phyloP scores from a whole-genome alignment of 768 basidiomycete species.

The Agaricus blazei region DNA sequence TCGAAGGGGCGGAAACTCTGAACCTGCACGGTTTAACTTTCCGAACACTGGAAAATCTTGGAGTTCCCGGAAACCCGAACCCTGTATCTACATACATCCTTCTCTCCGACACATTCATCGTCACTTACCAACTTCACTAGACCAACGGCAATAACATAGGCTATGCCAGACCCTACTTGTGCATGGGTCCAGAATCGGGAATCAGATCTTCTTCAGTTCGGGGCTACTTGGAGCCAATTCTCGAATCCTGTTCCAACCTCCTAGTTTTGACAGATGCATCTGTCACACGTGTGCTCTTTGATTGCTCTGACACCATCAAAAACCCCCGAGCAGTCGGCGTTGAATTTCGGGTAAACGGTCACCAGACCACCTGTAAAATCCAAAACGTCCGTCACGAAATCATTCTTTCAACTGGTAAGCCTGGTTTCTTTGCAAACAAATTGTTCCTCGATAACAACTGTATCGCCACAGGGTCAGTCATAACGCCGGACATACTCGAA shows the following conservation, averaged over 20 bases:
- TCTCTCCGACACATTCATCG: no score
- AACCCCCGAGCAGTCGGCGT: conserved; percentile 1
- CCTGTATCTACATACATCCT: conserved; percentile 1
- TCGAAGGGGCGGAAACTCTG: neutral
- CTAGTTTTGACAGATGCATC: conserved; percentile 18
- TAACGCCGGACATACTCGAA: conserved; percentile 12
- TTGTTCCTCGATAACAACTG: neutral
- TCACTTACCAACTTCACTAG: neutral
- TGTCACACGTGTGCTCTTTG: conserved; percentile 9
- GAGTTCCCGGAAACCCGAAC: conserved; percentile 10
- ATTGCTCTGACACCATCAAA: neutral
- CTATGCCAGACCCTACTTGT: conserved; percentile 1
- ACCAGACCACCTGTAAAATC: neutral
- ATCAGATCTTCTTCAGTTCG: conserved; percentile 23
- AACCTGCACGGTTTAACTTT: conserved; percentile 4
- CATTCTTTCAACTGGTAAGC: conserved; percentile 46
- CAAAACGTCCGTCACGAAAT: conserved; percentile 30
- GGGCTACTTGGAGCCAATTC: conserved; percentile 20
- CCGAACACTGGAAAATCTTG: conserved; percentile 4
- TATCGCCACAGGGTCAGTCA: conserved; percentile 12
- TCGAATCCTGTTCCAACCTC: conserved; percentile 18
- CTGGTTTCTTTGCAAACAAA: neutral
- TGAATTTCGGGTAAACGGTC: neutral
- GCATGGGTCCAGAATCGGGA: conserved; percentile 17
- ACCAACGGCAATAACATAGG: conserved; percentile 10